These are phyloP conservation scores for Cryphonectria radicalis DNA, from an alignment of 2,329 filamentous ascomycete species.

Conservation along the genomic window DNA sequence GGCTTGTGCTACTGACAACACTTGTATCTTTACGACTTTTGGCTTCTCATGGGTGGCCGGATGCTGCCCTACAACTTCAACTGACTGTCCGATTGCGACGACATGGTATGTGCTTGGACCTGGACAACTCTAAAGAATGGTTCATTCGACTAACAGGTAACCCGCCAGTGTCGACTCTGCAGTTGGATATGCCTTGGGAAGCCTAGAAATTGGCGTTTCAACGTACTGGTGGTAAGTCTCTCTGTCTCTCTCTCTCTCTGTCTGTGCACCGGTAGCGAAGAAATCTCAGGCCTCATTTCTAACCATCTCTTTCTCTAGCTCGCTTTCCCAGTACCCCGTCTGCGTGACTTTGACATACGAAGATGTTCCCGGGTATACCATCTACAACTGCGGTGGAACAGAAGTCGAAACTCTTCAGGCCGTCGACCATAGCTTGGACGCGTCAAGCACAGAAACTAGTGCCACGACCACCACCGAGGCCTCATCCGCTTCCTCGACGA, in stretches of 20 bases:
- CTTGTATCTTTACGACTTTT: constrained; percentile 38
- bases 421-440: constrained; percentile 17
- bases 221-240: constrained; percentile 8
- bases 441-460: neutral
- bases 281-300: neutral
- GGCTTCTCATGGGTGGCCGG: constrained; percentile 34
- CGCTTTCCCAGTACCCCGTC: constrained; percentile 32
- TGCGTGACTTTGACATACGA: constrained; percentile 40
- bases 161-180: constrained; percentile 34
- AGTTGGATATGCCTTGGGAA: constrained; percentile 2
- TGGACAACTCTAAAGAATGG: neutral
- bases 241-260: too few relatives aligned
- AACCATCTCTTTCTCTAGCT: neutral
- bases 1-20: constrained; percentile 35
- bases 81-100: constrained; percentile 35
- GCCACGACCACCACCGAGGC: constrained; percentile 3
- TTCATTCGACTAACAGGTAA: neutral
- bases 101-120: constrained; percentile 29
- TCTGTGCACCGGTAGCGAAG: neutral
- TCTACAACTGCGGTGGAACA: constrained; percentile 37
- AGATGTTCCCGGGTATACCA: constrained; percentile 37
- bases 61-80: constrained; percentile 38
- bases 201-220: neutral
- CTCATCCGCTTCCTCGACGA: constrained; percentile 10
- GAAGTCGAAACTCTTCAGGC: constrained; percentile 33